Conservation (phyloP, 1,284 basidiomycete species). For the Vanrija humicola region DNA sequence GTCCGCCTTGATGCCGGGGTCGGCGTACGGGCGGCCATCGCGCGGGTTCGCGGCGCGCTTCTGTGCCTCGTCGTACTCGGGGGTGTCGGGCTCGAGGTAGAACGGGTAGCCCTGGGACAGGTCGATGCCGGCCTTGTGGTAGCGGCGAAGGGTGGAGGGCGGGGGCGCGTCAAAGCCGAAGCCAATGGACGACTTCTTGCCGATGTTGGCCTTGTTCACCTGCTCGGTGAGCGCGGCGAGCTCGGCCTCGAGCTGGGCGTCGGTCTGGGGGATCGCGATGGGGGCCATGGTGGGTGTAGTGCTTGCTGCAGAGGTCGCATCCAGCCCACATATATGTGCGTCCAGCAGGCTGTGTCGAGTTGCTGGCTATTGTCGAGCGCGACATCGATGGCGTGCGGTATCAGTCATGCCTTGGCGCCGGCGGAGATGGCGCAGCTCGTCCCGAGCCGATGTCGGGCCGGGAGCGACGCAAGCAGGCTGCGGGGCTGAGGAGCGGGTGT, state of each 20-base stretch:
- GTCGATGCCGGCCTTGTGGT: neutral
- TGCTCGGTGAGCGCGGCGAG: neutral
- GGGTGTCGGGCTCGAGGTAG: neutral
- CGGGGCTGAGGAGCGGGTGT: too few species aligned
- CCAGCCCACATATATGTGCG: too few species aligned
- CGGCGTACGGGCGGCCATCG: neutral
- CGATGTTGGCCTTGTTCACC: neutral
- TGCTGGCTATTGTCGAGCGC: too few species aligned
- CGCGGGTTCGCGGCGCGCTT: too few species aligned
- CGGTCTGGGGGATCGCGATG: conserved; percentile 5
- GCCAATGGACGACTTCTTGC: conserved; percentile 1
- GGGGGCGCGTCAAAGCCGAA: neutral
- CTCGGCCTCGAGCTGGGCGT: neutral
- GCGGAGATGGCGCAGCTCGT: too few species aligned
- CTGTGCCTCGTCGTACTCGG: neutral
- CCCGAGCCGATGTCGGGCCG: too few species aligned
- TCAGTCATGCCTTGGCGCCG: too few species aligned
- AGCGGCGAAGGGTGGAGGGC: too few species aligned
- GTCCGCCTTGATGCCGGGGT: conserved; percentile 17
- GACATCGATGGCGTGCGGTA: too few species aligned
- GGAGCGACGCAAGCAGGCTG: too few species aligned
- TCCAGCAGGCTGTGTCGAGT: too few species aligned
- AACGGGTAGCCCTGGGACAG: conserved; percentile 5
- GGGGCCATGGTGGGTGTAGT: conserved; percentile 7
- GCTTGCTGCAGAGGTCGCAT: too few species aligned